Conservation (phyloP, 2,329 filamentous ascomycete species). For the Ceratocystis cubensis region DNA sequence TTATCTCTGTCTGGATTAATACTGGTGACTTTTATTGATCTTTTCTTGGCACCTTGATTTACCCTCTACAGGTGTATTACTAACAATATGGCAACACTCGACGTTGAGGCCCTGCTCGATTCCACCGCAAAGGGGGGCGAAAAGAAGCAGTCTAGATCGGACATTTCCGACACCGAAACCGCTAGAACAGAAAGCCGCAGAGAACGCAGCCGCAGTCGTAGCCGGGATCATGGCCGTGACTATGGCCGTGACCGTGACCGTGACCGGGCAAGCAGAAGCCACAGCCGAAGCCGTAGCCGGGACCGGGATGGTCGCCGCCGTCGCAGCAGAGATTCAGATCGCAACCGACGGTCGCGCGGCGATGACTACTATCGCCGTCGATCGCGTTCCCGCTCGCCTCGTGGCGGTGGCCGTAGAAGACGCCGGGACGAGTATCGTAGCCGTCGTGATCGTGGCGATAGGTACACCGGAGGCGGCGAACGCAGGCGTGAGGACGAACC, state of each 20-base stretch:
- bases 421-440: constrained; percentile 32
- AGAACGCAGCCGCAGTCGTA: constrained; percentile 27
- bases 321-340: constrained; percentile 68
- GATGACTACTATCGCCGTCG: constrained; percentile 58
- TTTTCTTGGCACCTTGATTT: neutral
- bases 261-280: constrained; percentile 36
- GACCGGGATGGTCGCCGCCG: constrained; percentile 47
- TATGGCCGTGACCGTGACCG: constrained; percentile 47
- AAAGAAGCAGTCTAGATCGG: constrained; percentile 32
- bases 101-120: constrained; percentile 85
- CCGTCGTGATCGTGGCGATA: constrained; percentile 35
- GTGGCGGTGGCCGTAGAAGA: constrained; percentile 29
- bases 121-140: constrained; percentile 56
- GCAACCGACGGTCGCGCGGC: constrained; percentile 52
- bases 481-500: constrained; percentile 39
- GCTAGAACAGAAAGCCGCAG: constrained; percentile 41
- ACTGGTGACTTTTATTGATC: neutral
- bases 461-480: constrained; percentile 42
- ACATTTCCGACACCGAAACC: constrained; percentile 43
- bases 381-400: constrained; percentile 61
- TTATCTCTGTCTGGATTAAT: neutral
- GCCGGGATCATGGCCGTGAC: constrained; percentile 39
- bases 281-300: constrained; percentile 43
- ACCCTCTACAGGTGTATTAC: neutral
- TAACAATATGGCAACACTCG: constrained; percentile 38